Percentiles rank a stretch among this genome's conserved stretches.
Evolutionary conservation across 164 flowering plant genomes (phyloP).

Genomic region (Sextonia rubra): DNA sequence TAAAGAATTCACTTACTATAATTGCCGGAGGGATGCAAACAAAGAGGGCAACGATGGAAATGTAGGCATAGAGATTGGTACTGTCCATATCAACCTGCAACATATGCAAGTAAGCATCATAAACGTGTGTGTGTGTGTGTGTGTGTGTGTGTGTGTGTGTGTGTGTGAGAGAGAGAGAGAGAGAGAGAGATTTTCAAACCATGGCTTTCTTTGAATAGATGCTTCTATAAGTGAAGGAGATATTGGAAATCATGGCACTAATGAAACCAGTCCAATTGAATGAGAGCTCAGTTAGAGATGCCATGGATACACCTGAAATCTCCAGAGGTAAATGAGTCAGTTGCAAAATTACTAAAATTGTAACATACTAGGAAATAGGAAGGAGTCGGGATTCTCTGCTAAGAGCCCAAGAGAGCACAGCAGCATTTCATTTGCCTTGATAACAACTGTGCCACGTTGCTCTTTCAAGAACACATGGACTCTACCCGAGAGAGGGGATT

Average conservation of each 20-base stretch:
- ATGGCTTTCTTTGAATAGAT: constrained; percentile 97
- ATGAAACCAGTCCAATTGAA: constrained; percentile 97
- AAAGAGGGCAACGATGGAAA: constrained; percentile 84
- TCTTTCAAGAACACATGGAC: too few species aligned
- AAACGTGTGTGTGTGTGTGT: neutral
- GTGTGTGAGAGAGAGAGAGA: neutral
- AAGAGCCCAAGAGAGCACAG: too few species aligned
- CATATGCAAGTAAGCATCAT: constrained; percentile 4
- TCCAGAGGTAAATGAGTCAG: neutral
- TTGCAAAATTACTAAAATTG: neutral
- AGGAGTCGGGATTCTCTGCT: too few species aligned
- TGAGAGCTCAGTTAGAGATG: constrained; percentile 91
- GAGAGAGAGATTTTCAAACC: constrained; percentile 32
- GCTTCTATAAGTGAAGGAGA: constrained; percentile 96
- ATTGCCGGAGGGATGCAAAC: constrained; percentile 93
- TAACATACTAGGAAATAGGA: too few species aligned
- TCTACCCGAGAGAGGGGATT: too few species aligned
- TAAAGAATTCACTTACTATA: constrained; percentile 46
- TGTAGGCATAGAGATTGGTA: constrained; percentile 89
- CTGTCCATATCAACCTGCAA: constrained; percentile 93
- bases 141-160: neutral
- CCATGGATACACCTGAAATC: constrained; percentile 87
- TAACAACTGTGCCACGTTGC: too few species aligned
- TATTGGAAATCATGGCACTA: constrained; percentile 97
- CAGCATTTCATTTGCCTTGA: too few species aligned